phyloP scores from a whole-genome alignment of 306 rosid genomes.

The Ziziphus jujuba region DNA sequence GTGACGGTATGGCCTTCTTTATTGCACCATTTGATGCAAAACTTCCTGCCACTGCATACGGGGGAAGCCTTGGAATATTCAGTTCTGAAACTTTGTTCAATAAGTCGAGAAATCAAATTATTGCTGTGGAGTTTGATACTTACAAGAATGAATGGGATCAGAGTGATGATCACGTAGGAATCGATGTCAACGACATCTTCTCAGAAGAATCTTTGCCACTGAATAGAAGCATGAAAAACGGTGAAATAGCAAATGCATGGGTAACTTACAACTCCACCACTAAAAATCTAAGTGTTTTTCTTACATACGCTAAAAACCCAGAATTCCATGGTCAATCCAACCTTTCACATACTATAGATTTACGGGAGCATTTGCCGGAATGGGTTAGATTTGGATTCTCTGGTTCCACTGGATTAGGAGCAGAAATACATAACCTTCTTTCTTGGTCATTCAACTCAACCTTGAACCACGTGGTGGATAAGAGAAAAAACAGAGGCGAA shows the following conservation, averaged over 20 bases:
- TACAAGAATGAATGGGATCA: conserved; percentile 53
- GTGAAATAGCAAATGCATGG: conserved; percentile 57
- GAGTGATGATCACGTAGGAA: conserved; percentile 54
- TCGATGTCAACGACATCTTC: conserved; percentile 55
- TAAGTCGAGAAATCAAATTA: conserved; percentile 38
- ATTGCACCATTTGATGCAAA: conserved; percentile 49
- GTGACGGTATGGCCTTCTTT: conserved; percentile 63
- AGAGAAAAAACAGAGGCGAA: no score
- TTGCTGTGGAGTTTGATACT: conserved; percentile 78
- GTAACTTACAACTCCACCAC: conserved; percentile 56
- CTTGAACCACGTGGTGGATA: no score
- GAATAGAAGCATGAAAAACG: conserved; percentile 50
- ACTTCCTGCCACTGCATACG: conserved; percentile 47
- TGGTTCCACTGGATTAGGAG: conserved; percentile 59
- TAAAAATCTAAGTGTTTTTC: conserved; percentile 60
- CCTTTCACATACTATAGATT: conserved; percentile 47
- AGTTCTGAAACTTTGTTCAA: conserved; percentile 31
- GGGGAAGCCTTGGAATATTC: conserved; percentile 64
- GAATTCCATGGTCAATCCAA: conserved; percentile 30
- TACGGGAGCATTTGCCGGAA: conserved; percentile 57
- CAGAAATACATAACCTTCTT: conserved; percentile 51
- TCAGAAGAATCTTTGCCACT: conserved; percentile 41
- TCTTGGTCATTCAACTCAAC: no score
- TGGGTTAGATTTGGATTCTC: conserved; percentile 65
- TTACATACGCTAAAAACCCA: conserved; percentile 49